Base-by-base conservation (phyloP, 768 basidiomycete genomes). In the Chalciporus sphaerocephalus region DNA sequence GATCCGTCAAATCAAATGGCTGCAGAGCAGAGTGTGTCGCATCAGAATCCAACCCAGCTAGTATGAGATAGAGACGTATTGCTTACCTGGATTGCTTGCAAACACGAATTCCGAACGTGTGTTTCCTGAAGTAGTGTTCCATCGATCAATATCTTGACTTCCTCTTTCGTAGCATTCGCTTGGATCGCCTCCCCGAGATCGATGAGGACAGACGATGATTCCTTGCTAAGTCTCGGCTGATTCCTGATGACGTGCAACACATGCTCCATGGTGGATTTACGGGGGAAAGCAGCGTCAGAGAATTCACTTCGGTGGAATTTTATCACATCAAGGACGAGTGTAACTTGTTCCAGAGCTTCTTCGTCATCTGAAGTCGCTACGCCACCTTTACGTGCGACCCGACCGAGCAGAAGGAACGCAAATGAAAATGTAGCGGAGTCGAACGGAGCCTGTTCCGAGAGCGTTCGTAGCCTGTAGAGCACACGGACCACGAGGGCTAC, bases 1-100 rank as follows among this genome's bases (percentile, higher is more conserved):
- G 62, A 38, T 98, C 95, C 0, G 94, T 97, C 38, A 98, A 65
- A 66, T 98, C 96, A 53, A 98, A 86, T 0, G 93, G 87, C 91
- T 97, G 48, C 2, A 16, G 13, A 25, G 24, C 23, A 32, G 6
- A n/a, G 2, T 12, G 28, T 15, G 35, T 12, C 3, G 36, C 22
- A 15, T 40, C 3, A 43, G 7, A 12, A 23, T 20, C 16, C 36
- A 9, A 10, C 10, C 16, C 36, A 9, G 15, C 10, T 49, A 3
- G 6, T 17, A 41, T 11, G 38, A 6, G 35, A 44, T 47, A 11
- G 49, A 16, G 5, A 37, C 20, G 17, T 18, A 6, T 2, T 18
- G 39, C 70, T 20, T 38, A 92, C 93, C 76, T 93, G 91, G 2
- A 98, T 71, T 1, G 93, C 76, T 56, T 94, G 92, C n/a, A 98